These are phyloP conservation scores for Coemansia sp. DNA, from an alignment of 371 early-diverging fungal genomes.

Conservation along the genomic window DNA sequence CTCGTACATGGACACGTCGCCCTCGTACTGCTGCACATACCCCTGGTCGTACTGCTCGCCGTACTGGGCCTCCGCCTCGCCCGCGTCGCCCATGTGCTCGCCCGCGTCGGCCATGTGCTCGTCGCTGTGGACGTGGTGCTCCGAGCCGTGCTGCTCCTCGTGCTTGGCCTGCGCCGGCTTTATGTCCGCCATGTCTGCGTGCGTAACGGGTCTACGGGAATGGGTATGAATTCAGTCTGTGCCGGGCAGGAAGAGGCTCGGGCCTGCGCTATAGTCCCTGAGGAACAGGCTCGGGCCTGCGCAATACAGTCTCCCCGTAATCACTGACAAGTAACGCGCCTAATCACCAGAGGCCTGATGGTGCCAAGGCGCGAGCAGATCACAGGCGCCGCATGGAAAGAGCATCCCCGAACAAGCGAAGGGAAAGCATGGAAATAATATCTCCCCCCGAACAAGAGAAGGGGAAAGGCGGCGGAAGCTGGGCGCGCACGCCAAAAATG, in stretches of 20 bases:
- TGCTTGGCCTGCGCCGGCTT: conserved; percentile 16
- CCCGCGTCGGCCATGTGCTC: conserved; percentile 24
- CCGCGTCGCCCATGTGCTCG: neutral
- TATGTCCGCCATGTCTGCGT: conserved; percentile 42
- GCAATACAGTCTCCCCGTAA: too few species aligned
- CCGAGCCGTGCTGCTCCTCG: conserved; percentile 6
- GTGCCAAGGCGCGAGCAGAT: too few species aligned
- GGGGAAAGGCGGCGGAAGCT: too few species aligned
- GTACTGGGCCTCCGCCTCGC: conserved; percentile 9
- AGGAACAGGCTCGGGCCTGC: too few species aligned
- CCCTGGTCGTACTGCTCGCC: conserved; percentile 35
- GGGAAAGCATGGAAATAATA: too few species aligned
- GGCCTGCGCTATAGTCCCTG: too few species aligned
- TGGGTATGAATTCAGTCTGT: neutral
- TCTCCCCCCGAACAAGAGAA: neutral
- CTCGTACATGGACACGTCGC: conserved; percentile 32
- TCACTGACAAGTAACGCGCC: too few species aligned
- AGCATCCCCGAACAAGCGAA: too few species aligned
- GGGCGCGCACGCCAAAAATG: neutral
- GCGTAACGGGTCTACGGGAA: conserved; percentile 6
- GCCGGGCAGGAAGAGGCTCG: too few species aligned
- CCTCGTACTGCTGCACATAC: conserved; percentile 39
- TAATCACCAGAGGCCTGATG: too few species aligned
- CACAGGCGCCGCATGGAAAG: too few species aligned
- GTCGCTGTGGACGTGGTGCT: conserved; percentile 8